Evolutionary conservation across 2,329 filamentous ascomycete species (phyloP).

Genomic region (Aspergillus neotritici): DNA sequence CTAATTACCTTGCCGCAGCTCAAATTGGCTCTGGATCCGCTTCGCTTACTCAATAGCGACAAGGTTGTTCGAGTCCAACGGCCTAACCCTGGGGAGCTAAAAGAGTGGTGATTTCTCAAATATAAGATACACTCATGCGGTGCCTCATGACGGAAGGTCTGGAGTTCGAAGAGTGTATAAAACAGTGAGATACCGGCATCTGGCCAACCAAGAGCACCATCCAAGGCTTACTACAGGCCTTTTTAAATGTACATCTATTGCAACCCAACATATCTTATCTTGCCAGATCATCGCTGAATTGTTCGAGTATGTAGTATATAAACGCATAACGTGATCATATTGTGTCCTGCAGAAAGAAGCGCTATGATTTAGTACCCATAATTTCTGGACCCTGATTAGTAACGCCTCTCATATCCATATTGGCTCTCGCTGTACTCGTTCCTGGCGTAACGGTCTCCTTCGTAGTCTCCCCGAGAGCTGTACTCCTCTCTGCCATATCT

Average conservation of each 20-base stretch:
- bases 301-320: too few species aligned
- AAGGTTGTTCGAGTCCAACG: constrained; percentile 56
- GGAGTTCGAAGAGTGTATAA: too few species aligned
- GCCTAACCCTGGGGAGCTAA: constrained; percentile 46
- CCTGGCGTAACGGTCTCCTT: constrained; percentile 13
- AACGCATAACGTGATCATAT: too few species aligned
- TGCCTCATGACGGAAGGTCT: too few species aligned
- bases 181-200: too few species aligned
- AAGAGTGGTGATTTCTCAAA: constrained; percentile 35
- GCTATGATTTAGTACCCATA: constrained; percentile 20
- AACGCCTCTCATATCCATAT: constrained; percentile 18
- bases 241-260: too few species aligned
- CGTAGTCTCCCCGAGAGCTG: neutral
- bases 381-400: constrained; percentile 12
- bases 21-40: constrained; percentile 60
- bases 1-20: constrained; percentile 36
- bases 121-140: neutral
- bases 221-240: too few species aligned
- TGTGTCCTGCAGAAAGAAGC: neutral
- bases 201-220: too few species aligned
- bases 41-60: constrained; percentile 60
- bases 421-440: constrained; percentile 19
- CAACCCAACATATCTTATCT: neutral
- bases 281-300: too few species aligned
- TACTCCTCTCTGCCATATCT: neutral